Base-by-base conservation (phyloP, 2,329 filamentous ascomycete genomes). In the Pseudopithomyces maydicus region DNA sequence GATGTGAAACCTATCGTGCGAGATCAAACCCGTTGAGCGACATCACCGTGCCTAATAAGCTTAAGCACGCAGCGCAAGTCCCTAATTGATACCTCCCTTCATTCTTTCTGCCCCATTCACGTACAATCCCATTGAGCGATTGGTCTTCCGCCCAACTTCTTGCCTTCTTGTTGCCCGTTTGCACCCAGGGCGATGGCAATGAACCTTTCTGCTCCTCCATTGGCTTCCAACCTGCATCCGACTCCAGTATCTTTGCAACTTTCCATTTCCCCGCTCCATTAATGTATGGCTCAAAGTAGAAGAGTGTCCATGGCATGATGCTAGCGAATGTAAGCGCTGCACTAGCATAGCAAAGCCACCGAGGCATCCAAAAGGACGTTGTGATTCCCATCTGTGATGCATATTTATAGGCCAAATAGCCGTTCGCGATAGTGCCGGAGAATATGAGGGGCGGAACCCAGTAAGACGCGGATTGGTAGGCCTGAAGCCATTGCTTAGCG, bases 231-330 rank as follows among this genome's bases (percentile, higher is more conserved):
- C 65, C 62, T 1, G 55, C 52, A 11, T 72, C 64, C 8, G 64
- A 68, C 2, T 60, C 65, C 52, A 76, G 53, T 39, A 77, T 47
- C 46, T 62, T 58, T 52, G 76, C 69, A 6, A 69, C 72, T 55
- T 76, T 77, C 74, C 75, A 78, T 54, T 78, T 77, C 15, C 58
- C 67, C 1, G 75, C 73, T 5, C 75, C 74, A 45, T 78, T 77
- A 8, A 77, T 69, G 1, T 67, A 69, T 5, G 74, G 74, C 59
- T 78, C 76, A 68, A 77, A 77, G 55, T 73, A 73, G 26, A 76
- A 62, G 46, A 75, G 69, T 0, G 74, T 78, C 26, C 75, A 73
- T 0, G 74, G 74, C 17, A 74, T 58, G n/a, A 78, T 74, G 54
- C 56, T 64, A 11, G 26, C 26, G 26, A 29, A 29, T 29, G 26